Percentiles rank a stretch among this genome's conserved stretches.
These are phyloP conservation scores for Aphanoascus verrucosus DNA, from an alignment of 2,329 filamentous ascomycete species.

Conservation along the genomic window DNA sequence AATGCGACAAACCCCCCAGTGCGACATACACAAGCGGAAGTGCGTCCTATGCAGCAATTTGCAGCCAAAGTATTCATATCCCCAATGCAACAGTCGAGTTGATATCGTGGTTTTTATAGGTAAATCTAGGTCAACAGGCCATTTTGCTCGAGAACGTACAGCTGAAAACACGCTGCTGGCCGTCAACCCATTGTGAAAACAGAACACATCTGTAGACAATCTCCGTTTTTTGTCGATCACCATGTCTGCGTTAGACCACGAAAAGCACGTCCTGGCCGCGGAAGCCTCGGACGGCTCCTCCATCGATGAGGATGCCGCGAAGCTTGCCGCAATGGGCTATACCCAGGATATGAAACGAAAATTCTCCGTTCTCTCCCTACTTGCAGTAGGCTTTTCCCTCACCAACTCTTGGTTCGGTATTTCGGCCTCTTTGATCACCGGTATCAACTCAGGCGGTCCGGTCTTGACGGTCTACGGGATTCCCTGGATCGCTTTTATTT, in stretches of 20 bases:
- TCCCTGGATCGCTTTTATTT: slow-evolving; percentile 38
- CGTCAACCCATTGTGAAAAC: neutral
- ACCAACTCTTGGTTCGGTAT: slow-evolving; percentile 46
- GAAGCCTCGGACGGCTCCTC: slow-evolving; percentile 6
- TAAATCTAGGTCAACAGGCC: neutral
- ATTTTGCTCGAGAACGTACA: neutral
- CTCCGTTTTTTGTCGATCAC: neutral
- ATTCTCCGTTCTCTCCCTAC: slow-evolving; percentile 40
- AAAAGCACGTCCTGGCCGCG: slow-evolving; percentile 5
- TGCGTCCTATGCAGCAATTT: neutral
- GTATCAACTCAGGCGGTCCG: slow-evolving; percentile 42
- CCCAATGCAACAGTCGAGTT: slow-evolving; percentile 7
- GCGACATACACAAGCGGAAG: slow-evolving; percentile 5
- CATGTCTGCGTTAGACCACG: neutral
- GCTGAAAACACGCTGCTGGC: neutral
- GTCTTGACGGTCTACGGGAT: slow-evolving; percentile 42
- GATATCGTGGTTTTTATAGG: slow-evolving; percentile 4
- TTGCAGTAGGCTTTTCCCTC: slow-evolving; percentile 43
- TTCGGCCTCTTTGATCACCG: slow-evolving; percentile 40
- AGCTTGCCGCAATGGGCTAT: slow-evolving; percentile 41
- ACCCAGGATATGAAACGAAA: slow-evolving; percentile 40
- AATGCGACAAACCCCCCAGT: slow-evolving; percentile 7
- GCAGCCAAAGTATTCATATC: neutral
- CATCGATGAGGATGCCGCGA: slow-evolving; percentile 32
- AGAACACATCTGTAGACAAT: neutral